A percentile compares a stretch with the other conserved stretches of the same genome.
Conservation (phyloP, 2,329 filamentous ascomycete genomes). For the Monilinia polystroma region DNA sequence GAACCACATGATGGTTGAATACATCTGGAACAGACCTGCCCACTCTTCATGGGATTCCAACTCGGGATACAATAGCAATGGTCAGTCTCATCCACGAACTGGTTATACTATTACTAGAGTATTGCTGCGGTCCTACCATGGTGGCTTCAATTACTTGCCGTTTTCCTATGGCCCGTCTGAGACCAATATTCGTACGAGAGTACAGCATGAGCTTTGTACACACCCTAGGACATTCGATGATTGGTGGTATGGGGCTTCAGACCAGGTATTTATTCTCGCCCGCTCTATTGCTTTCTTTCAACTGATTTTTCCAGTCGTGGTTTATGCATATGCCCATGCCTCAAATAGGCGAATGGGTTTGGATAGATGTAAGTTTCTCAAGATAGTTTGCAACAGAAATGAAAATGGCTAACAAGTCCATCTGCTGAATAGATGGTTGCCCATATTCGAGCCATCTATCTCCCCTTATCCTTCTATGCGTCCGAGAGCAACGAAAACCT, state of each 20-base stretch:
- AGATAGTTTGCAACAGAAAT: too few relatives aligned
- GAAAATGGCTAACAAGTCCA: background rate
- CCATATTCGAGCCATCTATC: background rate
- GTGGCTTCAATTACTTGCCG: background rate
- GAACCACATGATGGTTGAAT: constrained; percentile 14
- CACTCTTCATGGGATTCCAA: background rate
- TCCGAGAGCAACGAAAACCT: background rate
- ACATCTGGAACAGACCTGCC: background rate
- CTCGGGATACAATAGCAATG: background rate
- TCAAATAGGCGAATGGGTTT: background rate
- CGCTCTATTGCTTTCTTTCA: background rate
- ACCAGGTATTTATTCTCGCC: background rate
- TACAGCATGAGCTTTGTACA: constrained; percentile 3
- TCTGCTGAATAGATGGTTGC: background rate
- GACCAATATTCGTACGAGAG: background rate
- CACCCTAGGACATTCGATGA: background rate
- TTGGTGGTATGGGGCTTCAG: constrained; percentile 1
- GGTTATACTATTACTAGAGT: background rate
- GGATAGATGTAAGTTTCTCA: constrained; percentile 5
- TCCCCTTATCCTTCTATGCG: background rate
- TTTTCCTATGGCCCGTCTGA: constrained; percentile 2
- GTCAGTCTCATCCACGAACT: background rate
- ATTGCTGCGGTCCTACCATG: background rate
- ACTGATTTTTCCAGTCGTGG: background rate
- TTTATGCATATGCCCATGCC: constrained; percentile 16